A percentile compares a stretch with the other conserved stretches of the same genome.
Evolutionary conservation across 2,329 filamentous ascomycete genomes (phyloP).

Genomic region (Xylariaceae sp.): DNA sequence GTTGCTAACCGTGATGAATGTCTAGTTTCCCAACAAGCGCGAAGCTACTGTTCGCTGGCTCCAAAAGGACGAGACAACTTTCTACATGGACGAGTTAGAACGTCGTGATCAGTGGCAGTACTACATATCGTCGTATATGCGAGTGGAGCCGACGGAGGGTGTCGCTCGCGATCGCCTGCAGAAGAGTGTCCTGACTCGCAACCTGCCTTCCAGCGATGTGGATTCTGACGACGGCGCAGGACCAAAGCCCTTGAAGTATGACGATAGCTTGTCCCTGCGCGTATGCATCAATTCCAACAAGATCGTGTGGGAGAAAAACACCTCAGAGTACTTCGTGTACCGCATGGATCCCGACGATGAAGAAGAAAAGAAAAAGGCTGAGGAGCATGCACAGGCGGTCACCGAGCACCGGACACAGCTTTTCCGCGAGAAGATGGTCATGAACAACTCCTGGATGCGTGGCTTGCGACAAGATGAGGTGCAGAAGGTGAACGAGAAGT

Average conservation of each 20-base stretch:
- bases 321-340: slow-evolving; percentile 66
- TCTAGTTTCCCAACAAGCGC: slow-evolving; percentile 58
- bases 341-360: slow-evolving; percentile 63
- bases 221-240: slow-evolving; percentile 59
- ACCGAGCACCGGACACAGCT: slow-evolving; percentile 62
- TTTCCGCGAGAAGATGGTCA: slow-evolving; percentile 74
- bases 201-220: slow-evolving; percentile 57
- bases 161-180: slow-evolving; percentile 60
- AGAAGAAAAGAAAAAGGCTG: slow-evolving; percentile 59
- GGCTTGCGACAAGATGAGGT: slow-evolving; percentile 72
- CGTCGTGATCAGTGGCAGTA: slow-evolving; percentile 83
- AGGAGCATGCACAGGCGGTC: slow-evolving; percentile 50
- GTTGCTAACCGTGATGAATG: slow-evolving; percentile 33
- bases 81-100: slow-evolving; percentile 85
- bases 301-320: slow-evolving; percentile 68
- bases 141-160: slow-evolving; percentile 81
- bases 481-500: slow-evolving; percentile 66
- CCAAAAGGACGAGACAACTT: slow-evolving; percentile 65
- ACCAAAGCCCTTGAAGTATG: slow-evolving; percentile 55
- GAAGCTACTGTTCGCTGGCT: slow-evolving; percentile 69
- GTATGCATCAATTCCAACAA: slow-evolving; percentile 75
- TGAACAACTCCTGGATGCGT: slow-evolving; percentile 74
- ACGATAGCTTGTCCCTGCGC: slow-evolving; percentile 64
- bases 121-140: slow-evolving; percentile 88
- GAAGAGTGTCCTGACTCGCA: slow-evolving; percentile 66